Percentiles rank a stretch among this genome's conserved stretches.
These are phyloP conservation scores for Myxozyma lipomycoides DNA, from an alignment of 805 yeast species.

Conservation along the genomic window DNA sequence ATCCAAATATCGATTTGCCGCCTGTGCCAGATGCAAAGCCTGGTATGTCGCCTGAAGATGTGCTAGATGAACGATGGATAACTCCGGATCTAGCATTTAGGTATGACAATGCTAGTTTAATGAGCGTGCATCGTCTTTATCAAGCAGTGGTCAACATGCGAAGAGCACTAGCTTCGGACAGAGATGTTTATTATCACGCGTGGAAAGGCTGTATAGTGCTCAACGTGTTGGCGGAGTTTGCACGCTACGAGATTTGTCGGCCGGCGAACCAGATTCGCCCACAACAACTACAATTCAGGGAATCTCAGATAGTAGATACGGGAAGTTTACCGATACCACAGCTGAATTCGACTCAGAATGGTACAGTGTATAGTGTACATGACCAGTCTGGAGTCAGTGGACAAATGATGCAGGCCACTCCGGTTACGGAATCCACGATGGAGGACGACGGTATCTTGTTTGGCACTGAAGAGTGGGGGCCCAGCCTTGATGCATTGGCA, in stretches of 20 bases:
- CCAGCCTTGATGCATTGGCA: background rate
- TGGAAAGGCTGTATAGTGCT: constrained; percentile 7
- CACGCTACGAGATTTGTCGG: constrained; percentile 14
- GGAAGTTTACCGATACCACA: background rate
- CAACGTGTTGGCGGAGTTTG: constrained; percentile 13
- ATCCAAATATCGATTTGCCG: constrained; percentile 7
- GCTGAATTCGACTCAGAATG: background rate
- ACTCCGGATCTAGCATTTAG: constrained; percentile 17
- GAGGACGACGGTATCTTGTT: background rate
- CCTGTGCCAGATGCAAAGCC: constrained; percentile 6
- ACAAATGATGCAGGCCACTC: background rate
- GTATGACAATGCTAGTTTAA: constrained; percentile 18
- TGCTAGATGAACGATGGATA: constrained; percentile 11
- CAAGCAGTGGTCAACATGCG: constrained; percentile 21
- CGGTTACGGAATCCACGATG: background rate
- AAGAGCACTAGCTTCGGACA: constrained; percentile 6
- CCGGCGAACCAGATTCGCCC: background rate
- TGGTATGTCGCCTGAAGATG: background rate
- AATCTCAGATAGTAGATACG: background rate
- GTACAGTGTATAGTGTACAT: background rate
- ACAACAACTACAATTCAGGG: background rate
- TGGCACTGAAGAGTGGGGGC: background rate
- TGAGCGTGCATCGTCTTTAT: constrained; percentile 15
- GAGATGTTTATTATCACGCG: constrained; percentile 13
- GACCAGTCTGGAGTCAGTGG: background rate